Percentiles rank a stretch among this genome's conserved stretches.
These are phyloP conservation scores for Fusarium nanum DNA, from an alignment of 2,329 filamentous ascomycete species.

Conservation along the genomic window DNA sequence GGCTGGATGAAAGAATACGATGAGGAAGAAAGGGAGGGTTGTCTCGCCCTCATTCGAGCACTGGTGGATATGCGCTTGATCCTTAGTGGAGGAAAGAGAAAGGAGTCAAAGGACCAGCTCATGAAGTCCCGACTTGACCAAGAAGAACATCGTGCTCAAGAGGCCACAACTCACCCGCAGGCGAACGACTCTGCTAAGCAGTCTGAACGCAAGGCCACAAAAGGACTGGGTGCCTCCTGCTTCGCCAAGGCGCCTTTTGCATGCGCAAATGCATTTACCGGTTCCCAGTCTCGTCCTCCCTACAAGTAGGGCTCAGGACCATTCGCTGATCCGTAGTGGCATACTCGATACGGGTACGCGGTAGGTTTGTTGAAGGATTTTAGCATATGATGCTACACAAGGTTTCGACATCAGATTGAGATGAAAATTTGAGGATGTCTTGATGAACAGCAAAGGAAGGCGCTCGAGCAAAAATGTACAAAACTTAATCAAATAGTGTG, in stretches of 20 bases:
- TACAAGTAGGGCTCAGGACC: conserved; percentile 10
- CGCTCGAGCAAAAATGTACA: conserved; percentile 14
- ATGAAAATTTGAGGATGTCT: conserved; percentile 4
- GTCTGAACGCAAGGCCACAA: background rate
- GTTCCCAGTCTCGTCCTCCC: background rate
- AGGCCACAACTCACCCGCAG: background rate
- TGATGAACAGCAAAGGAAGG: background rate
- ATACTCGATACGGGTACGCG: background rate
- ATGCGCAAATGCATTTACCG: conserved; percentile 29
- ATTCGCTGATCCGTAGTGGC: background rate
- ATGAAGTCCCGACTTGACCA: background rate
- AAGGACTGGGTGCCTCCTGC: conserved; percentile 36
- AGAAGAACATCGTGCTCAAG: background rate
- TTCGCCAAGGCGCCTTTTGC: conserved; percentile 19
- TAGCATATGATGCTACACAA: background rate
- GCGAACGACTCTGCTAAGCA: background rate
- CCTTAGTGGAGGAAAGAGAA: background rate
- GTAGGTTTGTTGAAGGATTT: background rate
- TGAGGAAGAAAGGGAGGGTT: conserved; percentile 39
- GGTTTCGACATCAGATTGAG: background rate
- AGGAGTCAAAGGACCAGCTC: background rate
- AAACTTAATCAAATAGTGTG: conserved; percentile 4
- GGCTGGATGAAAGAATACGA: conserved; percentile 38
- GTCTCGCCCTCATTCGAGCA: conserved; percentile 39
- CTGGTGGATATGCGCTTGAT: conserved; percentile 12